Evolutionary conservation across 768 basidiomycete species (phyloP), one percentile per base, ranked within the genome.

Genomic region (Lactifluus subvellereus): DNA sequence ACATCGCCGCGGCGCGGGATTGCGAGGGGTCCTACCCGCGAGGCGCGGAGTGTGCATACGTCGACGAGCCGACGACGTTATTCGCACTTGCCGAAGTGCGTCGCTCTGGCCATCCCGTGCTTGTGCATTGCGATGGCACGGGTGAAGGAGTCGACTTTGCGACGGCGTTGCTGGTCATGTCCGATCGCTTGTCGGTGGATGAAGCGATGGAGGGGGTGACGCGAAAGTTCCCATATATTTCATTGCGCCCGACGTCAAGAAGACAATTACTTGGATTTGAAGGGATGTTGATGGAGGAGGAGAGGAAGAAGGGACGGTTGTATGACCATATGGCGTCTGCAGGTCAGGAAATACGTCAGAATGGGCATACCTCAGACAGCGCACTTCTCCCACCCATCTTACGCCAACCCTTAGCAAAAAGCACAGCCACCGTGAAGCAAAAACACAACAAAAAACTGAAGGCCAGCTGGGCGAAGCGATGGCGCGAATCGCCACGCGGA

Each of bases 131-230:
- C 30, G 63, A 60, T 7, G 63, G 63, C 32, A 55, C 63, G 16
- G 63, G 63, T 10, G 63, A 64, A 14, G 63, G 63, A 2, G 63
- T 64, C 35, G 63, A 64, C 48, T 64, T 64, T 51, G 54, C 33
- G 22, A 56, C 35, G 6, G 63, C 63, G 6, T 38, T 60, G n/a
- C n/a, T n/a, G n/a, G n/a, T n/a, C n/a, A n/a, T n/a, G 48, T 42
- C 63, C 27, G 63, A 64, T 38, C 63, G 54, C 47, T 7, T 60
- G 22, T 27, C 63, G 3, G 63, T 60, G 53, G 59, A 60, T n/a
- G 58, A 64, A 11, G 63, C 63, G 9, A 20, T 51, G 6, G 38
- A 37, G 38, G 51, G n/a, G 42, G 38, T 55, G 30, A 51, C 22
- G 10, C 47, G 43, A 8, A 64, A 56, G 27, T 55, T 59, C 54